These are phyloP conservation scores for Bjerkandera adusta DNA, from an alignment of 1,284 basidiomycete genomes.

Conservation along the genomic window DNA sequence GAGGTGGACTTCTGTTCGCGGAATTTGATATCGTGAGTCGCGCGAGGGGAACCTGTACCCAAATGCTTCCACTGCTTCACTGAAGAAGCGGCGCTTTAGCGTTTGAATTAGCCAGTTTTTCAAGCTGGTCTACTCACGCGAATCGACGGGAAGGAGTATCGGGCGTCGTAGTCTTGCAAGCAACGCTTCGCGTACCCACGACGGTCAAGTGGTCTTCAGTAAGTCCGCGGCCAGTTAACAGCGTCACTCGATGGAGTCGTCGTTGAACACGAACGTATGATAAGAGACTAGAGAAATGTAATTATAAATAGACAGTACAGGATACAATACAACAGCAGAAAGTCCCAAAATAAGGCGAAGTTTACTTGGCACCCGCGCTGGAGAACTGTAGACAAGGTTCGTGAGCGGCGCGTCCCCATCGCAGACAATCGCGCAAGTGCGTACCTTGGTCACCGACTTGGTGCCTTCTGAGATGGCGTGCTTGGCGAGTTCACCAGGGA, in stretches of 20 bases:
- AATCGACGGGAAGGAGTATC: too few species aligned
- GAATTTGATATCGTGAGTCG: too few species aligned
- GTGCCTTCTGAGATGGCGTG: constrained; percentile 80
- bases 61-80: too few species aligned
- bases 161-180: too few species aligned
- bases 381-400: constrained; percentile 45
- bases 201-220: background rate
- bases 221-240: background rate
- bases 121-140: too few species aligned
- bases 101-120: too few species aligned
- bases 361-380: constrained; percentile 59
- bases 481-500: constrained; percentile 85
- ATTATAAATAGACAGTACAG: constrained; percentile 18
- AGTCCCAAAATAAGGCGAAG: constrained; percentile 12
- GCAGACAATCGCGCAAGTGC: constrained; percentile 10
- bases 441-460: constrained; percentile 46
- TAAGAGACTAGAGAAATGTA: constrained; percentile 9
- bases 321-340: constrained; percentile 20
- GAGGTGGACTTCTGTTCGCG: too few species aligned
- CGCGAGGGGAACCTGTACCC: too few species aligned
- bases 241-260: too few species aligned
- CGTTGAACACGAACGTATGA: too few species aligned
- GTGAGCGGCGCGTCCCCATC: constrained; percentile 1
- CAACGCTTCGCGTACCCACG: too few species aligned
- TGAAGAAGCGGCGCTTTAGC: too few species aligned